These are phyloP conservation scores for Cerioporus squamosus DNA, from an alignment of 1,284 basidiomycete species.

Conservation along the genomic window DNA sequence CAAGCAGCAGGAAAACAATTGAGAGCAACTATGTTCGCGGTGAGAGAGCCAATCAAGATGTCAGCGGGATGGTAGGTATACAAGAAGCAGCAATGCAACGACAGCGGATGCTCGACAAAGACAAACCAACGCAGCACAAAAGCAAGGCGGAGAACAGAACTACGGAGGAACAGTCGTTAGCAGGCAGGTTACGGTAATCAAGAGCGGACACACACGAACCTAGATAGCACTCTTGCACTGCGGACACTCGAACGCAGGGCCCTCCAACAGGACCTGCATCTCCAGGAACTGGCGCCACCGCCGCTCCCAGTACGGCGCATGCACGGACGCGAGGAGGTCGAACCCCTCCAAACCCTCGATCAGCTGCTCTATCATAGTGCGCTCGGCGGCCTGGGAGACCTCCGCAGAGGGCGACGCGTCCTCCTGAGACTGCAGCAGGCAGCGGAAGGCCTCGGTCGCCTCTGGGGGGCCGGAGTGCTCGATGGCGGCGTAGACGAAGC, in stretches of 20 bases:
- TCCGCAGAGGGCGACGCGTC: not conserved
- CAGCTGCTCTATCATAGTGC: constrained; percentile 4
- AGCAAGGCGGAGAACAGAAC: too few relatives aligned
- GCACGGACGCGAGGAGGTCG: constrained; percentile 18
- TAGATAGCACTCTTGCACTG: constrained; percentile 23
- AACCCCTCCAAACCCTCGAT: constrained; percentile 7
- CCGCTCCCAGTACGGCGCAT: constrained; percentile 22
- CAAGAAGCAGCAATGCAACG: too few relatives aligned
- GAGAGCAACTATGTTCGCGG: too few relatives aligned
- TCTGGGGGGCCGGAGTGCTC: constrained; percentile 14
- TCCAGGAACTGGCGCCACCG: constrained; percentile 10
- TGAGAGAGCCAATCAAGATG: too few relatives aligned
- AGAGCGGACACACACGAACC: not conserved
- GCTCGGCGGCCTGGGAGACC: not conserved
- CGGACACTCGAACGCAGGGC: constrained; percentile 21
- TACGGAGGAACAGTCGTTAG: too few relatives aligned
- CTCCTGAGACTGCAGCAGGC: not conserved
- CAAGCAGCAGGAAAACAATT: too few relatives aligned
- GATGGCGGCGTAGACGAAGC: constrained; percentile 31
- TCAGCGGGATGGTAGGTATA: too few relatives aligned
- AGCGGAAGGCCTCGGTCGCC: not conserved
- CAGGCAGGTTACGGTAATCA: too few relatives aligned
- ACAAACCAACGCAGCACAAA: too few relatives aligned
- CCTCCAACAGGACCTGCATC: constrained; percentile 1
- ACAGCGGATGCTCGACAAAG: too few relatives aligned